phyloP scores from a whole-genome alignment of 208 protist genomes.

The Strigomonas culicis region DNA sequence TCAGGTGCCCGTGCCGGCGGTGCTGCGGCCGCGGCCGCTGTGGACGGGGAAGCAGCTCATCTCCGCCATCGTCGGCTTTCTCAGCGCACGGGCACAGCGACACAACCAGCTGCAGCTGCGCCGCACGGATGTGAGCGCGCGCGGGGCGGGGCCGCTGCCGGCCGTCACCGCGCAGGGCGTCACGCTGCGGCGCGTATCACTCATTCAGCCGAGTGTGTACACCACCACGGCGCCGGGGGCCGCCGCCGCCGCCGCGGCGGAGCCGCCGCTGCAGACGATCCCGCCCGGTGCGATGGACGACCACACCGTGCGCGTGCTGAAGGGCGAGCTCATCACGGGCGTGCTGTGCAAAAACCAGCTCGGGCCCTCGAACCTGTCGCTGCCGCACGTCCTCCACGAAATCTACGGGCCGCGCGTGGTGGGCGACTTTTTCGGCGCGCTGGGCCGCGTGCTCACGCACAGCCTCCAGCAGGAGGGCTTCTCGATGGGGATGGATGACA shows the following conservation, averaged over 20 bases:
- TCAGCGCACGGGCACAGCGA: slow-evolving; percentile 48
- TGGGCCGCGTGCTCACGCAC: slow-evolving; percentile 95
- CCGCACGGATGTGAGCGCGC: not conserved
- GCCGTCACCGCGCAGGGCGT: slow-evolving; percentile 37
- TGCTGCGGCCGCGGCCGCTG: slow-evolving; percentile 92
- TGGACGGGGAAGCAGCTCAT: slow-evolving; percentile 99
- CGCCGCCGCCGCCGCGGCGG: slow-evolving; percentile 1
- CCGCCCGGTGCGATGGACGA: slow-evolving; percentile 61
- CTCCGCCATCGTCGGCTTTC: slow-evolving; percentile 77
- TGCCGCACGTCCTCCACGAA: slow-evolving; percentile 96
- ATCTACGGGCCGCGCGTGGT: slow-evolving; percentile 95
- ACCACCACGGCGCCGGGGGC: slow-evolving; percentile 52
- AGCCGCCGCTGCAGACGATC: slow-evolving; percentile 20
- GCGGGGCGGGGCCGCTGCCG: not conserved
- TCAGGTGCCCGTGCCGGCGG: slow-evolving; percentile 88
- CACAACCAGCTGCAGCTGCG: slow-evolving; percentile 11
- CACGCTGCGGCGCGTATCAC: slow-evolving; percentile 80
- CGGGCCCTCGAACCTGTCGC: slow-evolving; percentile 73
- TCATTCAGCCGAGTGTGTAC: slow-evolving; percentile 79
- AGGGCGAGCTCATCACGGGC: slow-evolving; percentile 96
- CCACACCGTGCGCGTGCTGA: slow-evolving; percentile 82
- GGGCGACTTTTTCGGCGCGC: slow-evolving; percentile 92
- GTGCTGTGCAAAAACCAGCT: slow-evolving; percentile 98
- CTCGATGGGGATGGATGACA: slow-evolving; percentile 98
- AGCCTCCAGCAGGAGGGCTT: slow-evolving; percentile 96